These are phyloP conservation scores for Candida patagonica DNA, from an alignment of 805 yeast species.

Conservation along the genomic window DNA sequence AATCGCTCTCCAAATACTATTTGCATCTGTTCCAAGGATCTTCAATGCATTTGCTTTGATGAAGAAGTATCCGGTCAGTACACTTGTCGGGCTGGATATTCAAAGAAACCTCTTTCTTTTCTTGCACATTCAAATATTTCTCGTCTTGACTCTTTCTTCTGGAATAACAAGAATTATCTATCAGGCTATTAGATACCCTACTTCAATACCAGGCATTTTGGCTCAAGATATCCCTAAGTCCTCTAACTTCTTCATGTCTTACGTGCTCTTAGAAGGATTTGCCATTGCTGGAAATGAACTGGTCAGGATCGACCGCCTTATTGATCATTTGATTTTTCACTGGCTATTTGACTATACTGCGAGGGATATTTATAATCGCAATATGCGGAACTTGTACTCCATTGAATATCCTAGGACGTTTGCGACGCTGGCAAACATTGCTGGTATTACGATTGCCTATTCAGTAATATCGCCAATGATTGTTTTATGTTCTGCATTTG, in stretches of 20 bases:
- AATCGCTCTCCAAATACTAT: constrained; percentile 49
- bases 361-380: constrained; percentile 40
- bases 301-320: constrained; percentile 47
- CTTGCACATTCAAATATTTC: constrained; percentile 69
- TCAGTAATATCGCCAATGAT: constrained; percentile 75
- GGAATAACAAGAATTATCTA: constrained; percentile 59
- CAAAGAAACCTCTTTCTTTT: constrained; percentile 75
- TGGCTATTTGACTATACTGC: constrained; percentile 48
- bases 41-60: constrained; percentile 46
- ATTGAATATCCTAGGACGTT: constrained; percentile 71
- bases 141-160: constrained; percentile 78
- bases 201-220: constrained; percentile 57
- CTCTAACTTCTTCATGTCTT: constrained; percentile 77
- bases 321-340: constrained; percentile 30
- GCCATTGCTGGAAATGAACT: constrained; percentile 67
- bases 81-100: constrained; percentile 56
- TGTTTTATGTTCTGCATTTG: constrained; percentile 46
- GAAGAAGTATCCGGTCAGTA: constrained; percentile 53
- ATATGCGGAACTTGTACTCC: constrained; percentile 33
- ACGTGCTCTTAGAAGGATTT: constrained; percentile 63
- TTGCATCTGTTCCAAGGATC: constrained; percentile 50
- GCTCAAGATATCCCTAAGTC: constrained; percentile 80
- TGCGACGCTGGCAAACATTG: constrained; percentile 69
- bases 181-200: constrained; percentile 58
- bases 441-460: constrained; percentile 69